phyloP scores from a whole-genome alignment of 2,329 filamentous ascomycete species.

The Fusarium odoratissimum region DNA sequence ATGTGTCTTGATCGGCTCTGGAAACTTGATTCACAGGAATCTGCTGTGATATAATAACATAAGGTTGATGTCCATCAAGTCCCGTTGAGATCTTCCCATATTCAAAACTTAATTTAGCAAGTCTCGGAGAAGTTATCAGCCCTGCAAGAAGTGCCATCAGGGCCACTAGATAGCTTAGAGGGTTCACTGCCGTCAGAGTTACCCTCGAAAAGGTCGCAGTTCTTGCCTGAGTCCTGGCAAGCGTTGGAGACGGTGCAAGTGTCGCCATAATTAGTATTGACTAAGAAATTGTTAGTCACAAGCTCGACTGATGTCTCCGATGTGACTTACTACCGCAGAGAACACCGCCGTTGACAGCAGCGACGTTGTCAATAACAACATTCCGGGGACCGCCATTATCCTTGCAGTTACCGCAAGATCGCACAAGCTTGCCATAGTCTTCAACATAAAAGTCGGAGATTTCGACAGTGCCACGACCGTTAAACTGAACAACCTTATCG shows the following conservation, averaged over 20 bases:
- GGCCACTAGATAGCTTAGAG: slow-evolving; percentile 32
- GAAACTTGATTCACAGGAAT: not conserved
- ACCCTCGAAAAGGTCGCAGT: slow-evolving; percentile 34
- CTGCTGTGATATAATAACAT: not conserved
- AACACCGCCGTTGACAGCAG: slow-evolving; percentile 39
- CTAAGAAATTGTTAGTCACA: not conserved
- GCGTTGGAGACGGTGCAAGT: slow-evolving; percentile 39
- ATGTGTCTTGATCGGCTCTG: not conserved
- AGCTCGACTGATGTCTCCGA: too few relatives aligned
- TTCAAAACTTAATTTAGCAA: slow-evolving; percentile 18
- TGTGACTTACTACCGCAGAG: slow-evolving; percentile 34
- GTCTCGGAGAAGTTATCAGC: slow-evolving; percentile 22
- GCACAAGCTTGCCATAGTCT: slow-evolving; percentile 61
- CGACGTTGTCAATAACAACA: slow-evolving; percentile 30
- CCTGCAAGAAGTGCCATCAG: slow-evolving; percentile 35
- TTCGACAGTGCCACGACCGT: slow-evolving; percentile 54
- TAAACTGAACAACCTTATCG: slow-evolving; percentile 58
- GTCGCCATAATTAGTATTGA: slow-evolving; percentile 44
- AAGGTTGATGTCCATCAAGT: not conserved
- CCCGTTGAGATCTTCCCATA: not conserved
- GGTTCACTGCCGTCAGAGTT: slow-evolving; percentile 36
- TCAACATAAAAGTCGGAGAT: slow-evolving; percentile 45
- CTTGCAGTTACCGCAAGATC: slow-evolving; percentile 56
- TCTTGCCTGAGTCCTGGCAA: slow-evolving; percentile 38
- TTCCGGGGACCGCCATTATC: slow-evolving; percentile 36